phyloP scores from a whole-genome alignment of 2,329 filamentous ascomycete genomes.

The Fusarium napiforme region DNA sequence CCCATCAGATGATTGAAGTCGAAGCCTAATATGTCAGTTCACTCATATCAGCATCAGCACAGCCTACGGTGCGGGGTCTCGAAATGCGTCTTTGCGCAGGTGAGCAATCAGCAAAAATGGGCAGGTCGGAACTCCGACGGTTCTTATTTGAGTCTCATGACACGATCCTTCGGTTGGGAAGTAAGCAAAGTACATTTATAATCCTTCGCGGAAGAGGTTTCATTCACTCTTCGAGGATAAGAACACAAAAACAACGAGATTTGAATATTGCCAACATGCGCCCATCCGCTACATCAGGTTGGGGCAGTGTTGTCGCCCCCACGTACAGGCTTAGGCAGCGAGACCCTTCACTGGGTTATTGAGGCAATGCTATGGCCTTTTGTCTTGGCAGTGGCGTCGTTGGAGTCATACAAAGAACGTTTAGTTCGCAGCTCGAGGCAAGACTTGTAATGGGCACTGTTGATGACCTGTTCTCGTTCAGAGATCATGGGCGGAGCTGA shows the following conservation, averaged over 20 bases:
- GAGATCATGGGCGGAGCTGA: too few species aligned
- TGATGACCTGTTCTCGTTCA: too few species aligned
- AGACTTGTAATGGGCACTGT: too few species aligned
- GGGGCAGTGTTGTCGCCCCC: too few species aligned
- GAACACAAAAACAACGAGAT: background rate
- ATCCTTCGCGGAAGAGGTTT: too few species aligned
- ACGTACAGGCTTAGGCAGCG: too few species aligned
- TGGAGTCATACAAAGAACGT: too few species aligned
- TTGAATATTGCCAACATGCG: background rate
- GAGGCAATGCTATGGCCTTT: too few species aligned
- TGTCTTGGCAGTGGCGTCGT: too few species aligned
- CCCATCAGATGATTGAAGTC: background rate
- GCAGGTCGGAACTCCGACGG: background rate
- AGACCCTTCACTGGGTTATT: too few species aligned
- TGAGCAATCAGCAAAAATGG: background rate
- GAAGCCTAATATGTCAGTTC: background rate
- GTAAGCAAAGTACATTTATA: accelerated
- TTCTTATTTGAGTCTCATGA: background rate
- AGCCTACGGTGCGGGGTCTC: background rate
- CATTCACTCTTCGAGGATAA: accelerated
- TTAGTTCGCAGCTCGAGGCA: too few species aligned
- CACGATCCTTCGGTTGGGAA: accelerated
- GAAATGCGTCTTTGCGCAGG: background rate
- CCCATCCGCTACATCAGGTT: too few species aligned
- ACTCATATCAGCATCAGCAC: background rate